Evolutionary conservation across 805 yeast species (phyloP), one percentile per base, ranked within the genome.

Genomic region (Yamadazyma philogaea): DNA sequence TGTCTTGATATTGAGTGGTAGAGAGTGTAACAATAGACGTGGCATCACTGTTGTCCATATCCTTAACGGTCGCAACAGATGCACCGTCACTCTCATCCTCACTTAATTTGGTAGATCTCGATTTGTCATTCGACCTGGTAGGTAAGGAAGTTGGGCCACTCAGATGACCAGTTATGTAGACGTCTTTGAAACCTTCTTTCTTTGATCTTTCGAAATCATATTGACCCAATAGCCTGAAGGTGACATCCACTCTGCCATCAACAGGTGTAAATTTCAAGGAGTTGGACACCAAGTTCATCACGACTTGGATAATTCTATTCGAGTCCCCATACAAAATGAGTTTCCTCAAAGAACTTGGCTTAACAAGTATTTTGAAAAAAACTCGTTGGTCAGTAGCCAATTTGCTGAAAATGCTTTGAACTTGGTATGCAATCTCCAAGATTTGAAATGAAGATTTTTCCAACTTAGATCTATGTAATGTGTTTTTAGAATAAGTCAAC

Each of bases 201-300:
- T 61, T 61, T 20, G 87, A 78, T 45, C 62, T 50, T n/a, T 49
- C 59, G 7, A 49, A 74, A 54, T 84, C 93, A 55, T 82, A 86
- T 55, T 81, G 86, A 30, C 93, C 93, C 15, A 83, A 42, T n/a
- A 83, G 59, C 47, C 70, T 75, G 49, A 84, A 76, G 1, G 71
- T 59, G 7, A 87, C 87, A 21, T 74, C 73, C 10, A 90, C 95
- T 12, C 77, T 74, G 2, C 97, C 98, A 45, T 87, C 87, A 14
- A 81, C 84, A 0, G 96, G 96, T 0, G 98, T 90, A 55, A 93
- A 93, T 60, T 93, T 93, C 53, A 93, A 69, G 0, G 96, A 82
- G 63, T 93, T 91, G 14, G 95, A 84, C 7, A 91, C 93, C 42
- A 93, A 69, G 55, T 93, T 93, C 90, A 91, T 89, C 6, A 91